Evolutionary conservation across 2,329 filamentous ascomycete species (phyloP).

Genomic region (Colletotrichum sp.): DNA sequence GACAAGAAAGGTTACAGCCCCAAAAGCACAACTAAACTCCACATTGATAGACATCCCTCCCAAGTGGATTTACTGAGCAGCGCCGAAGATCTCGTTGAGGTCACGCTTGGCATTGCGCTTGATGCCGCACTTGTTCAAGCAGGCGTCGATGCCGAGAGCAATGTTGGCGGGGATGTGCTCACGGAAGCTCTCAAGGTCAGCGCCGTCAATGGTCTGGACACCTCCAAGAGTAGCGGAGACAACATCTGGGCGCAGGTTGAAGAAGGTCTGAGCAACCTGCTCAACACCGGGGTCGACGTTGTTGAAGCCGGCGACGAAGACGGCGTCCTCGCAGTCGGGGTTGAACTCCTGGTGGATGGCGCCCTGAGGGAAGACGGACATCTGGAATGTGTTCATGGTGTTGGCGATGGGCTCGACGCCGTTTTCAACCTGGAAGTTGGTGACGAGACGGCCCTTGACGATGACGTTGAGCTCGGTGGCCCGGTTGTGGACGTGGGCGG

Average conservation of each 20-base stretch:
- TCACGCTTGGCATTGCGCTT: slow-evolving; percentile 37
- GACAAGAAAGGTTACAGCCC: neutral
- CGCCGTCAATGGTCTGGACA: slow-evolving; percentile 38
- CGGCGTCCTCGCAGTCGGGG: slow-evolving; percentile 50
- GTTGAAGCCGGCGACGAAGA: slow-evolving; percentile 54
- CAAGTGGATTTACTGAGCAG: neutral
- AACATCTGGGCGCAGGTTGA: slow-evolving; percentile 44
- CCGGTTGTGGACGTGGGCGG: slow-evolving; percentile 52
- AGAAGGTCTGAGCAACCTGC: slow-evolving; percentile 52
- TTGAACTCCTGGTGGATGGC: slow-evolving; percentile 57
- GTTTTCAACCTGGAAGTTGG: slow-evolving; percentile 50
- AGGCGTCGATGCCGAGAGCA: slow-evolving; percentile 55
- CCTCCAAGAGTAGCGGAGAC: slow-evolving; percentile 45
- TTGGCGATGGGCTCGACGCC: slow-evolving; percentile 38
- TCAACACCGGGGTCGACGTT: slow-evolving; percentile 50
- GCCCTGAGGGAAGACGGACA: slow-evolving; percentile 55
- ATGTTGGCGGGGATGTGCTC: slow-evolving; percentile 50
- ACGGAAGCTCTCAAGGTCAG: slow-evolving; percentile 44
- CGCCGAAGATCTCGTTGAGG: slow-evolving; percentile 24
- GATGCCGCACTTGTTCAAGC: slow-evolving; percentile 53
- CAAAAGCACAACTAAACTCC: neutral
- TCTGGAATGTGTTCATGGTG: slow-evolving; percentile 43
- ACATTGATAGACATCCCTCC: neutral
- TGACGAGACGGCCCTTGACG: slow-evolving; percentile 47
- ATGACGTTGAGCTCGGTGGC: slow-evolving; percentile 53